Evolutionary conservation across 495 filamentous ascomycete genomes (phyloP), one percentile per base, ranked within the genome.

Genomic region (Hypomontagnella submonticulosa): DNA sequence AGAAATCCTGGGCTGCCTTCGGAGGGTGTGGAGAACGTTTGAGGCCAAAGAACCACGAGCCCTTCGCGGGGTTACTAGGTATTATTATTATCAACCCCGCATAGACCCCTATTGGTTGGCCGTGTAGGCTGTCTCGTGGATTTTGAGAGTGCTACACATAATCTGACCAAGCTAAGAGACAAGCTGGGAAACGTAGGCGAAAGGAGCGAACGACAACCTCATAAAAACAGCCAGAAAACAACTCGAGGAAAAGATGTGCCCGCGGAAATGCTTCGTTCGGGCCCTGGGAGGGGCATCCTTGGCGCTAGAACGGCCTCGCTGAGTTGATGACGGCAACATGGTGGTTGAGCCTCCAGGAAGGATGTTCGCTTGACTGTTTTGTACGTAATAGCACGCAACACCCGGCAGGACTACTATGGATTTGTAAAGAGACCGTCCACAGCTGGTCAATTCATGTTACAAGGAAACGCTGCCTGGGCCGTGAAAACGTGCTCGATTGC

Each of bases 331-430:
- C 42, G 60, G 60, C 54, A 64, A 59, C 23, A 47, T 62, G 54
- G 47, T 58, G 52, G 36, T 50, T 61, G 53, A 62, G 57, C 62
- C 57, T 60, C 67, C 48, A 66, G 34, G 57, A 62, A 57, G 57
- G 51, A 66, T 60, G 51, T 63, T 66, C 57, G 62, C 57, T 63
- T 70, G 61, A 42, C 33, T 67, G 64, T 60, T 48, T 73, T 71
- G 71, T 73, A 73, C 71, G 71, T 73, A 73, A 73, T 73, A 71
- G 71, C 56, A 70, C 61, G 57, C 63, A 59, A 42, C 51, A 54
- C 18, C 48, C 59, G 54, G 32, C 58, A 48, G 20, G 58, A 67
- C 57, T 67, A 61, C n/a, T n/a, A n/a, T n/a, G n/a, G n/a, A n/a
- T 63, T 67, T 44, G 64, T 67, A 67, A 64, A 55, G 48, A 37